Evolutionary conservation across 768 basidiomycete genomes (phyloP).

Genomic region (Leccinum uliginosum): DNA sequence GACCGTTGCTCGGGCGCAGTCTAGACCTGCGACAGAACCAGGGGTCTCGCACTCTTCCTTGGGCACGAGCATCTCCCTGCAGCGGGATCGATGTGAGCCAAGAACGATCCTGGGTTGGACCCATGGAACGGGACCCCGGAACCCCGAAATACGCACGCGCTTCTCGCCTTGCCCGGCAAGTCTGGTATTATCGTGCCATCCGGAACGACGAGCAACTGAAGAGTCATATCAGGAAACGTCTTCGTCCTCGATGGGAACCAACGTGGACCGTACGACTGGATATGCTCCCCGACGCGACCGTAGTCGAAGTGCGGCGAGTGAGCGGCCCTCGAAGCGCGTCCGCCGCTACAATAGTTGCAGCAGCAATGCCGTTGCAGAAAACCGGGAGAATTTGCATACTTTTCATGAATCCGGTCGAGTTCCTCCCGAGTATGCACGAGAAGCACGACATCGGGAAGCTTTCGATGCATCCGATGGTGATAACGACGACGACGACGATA

Average conservation of each 20-base stretch:
- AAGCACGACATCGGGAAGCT: neutral
- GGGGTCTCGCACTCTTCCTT: constrained; percentile 5
- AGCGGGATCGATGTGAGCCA: neutral
- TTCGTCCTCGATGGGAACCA: constrained; percentile 1
- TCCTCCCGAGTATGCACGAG: constrained; percentile 5
- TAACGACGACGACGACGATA: neutral
- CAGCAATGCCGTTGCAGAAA: constrained; percentile 12
- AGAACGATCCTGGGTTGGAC: neutral
- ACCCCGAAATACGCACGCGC: constrained; percentile 13
- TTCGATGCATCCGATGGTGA: constrained; percentile 1
- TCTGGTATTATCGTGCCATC: neutral
- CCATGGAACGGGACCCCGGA: constrained; percentile 8
- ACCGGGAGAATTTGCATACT: neutral
- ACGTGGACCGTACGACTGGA: constrained; percentile 3
- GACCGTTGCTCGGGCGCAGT: neutral
- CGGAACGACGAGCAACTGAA: neutral
- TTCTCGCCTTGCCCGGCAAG: constrained; percentile 8
- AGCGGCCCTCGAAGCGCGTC: constrained; percentile 27
- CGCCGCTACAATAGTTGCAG: constrained; percentile 15
- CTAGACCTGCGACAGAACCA: constrained; percentile 5
- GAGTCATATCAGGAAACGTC: constrained; percentile 13
- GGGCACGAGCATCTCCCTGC: constrained; percentile 2
- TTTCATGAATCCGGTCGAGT: constrained; percentile 13
- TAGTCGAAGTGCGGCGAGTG: constrained; percentile 22
- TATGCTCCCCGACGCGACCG: constrained; percentile 8